These are phyloP conservation scores for Mycosphaerella arachidis DNA, from an alignment of 2,329 filamentous ascomycete species.

Conservation along the genomic window DNA sequence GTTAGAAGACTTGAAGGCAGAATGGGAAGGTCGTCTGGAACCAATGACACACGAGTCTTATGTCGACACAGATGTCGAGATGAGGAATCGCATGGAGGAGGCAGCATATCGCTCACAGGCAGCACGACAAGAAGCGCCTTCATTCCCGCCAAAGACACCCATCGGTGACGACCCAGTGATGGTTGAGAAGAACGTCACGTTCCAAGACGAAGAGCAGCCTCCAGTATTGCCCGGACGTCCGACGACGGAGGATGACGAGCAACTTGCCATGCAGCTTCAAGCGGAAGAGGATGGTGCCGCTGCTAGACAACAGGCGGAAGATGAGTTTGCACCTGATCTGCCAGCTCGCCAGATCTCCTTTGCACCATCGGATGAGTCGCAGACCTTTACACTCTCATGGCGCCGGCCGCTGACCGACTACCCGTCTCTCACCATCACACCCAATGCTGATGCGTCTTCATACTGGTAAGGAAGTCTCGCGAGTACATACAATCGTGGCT, in stretches of 20 bases:
- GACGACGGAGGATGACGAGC: not conserved
- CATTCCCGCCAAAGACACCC: not conserved
- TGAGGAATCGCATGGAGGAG: not conserved
- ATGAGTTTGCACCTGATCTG: not conserved
- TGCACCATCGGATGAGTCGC: not conserved
- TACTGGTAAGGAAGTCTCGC: not conserved
- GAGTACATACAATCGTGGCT: too few species aligned
- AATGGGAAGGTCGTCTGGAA: not conserved
- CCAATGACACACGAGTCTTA: not conserved
- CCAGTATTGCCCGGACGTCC: not conserved
- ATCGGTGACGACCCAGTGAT: not conserved
- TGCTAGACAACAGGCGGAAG: not conserved
- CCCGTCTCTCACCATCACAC: constrained; percentile 4
- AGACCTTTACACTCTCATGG: not conserved
- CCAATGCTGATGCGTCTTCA: not conserved
- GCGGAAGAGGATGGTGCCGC: constrained; percentile 1
- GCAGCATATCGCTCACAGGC: not conserved
- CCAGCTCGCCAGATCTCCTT: constrained; percentile 1
- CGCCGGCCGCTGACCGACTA: constrained; percentile 1
- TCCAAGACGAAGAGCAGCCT: not conserved
- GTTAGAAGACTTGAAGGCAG: not conserved
- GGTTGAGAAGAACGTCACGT: constrained; percentile 1
- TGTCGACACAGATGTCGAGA: not conserved
- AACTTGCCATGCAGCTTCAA: constrained; percentile 1
- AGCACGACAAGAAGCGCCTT: not conserved